Percentiles rank a stretch among this genome's conserved stretches.
These are phyloP conservation scores for Scleroderma bovista DNA, from an alignment of 768 basidiomycete genomes.

Conservation along the genomic window DNA sequence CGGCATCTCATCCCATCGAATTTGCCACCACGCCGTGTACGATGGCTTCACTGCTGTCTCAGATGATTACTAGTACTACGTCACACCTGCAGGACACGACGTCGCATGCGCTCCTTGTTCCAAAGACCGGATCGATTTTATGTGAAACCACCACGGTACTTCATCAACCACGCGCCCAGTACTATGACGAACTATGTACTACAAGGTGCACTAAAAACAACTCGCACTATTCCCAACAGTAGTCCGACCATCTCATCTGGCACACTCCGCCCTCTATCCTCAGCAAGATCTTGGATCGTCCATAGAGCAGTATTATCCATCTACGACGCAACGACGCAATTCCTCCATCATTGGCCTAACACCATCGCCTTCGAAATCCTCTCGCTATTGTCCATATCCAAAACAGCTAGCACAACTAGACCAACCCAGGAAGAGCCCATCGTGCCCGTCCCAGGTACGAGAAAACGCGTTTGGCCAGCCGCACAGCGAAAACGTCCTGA, in stretches of 20 bases:
- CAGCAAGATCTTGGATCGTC: conserved; percentile 18
- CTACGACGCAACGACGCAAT: conserved; percentile 6
- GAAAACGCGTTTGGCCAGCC: conserved; percentile 13
- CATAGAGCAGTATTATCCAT: conserved; percentile 11
- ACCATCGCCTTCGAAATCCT: conserved; percentile 7
- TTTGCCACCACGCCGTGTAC: too few species aligned
- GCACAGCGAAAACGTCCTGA: conserved; percentile 22
- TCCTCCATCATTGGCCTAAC: conserved; percentile 13
- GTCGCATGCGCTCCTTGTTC: too few species aligned
- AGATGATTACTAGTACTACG: conserved; percentile 32
- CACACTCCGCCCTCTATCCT: conserved; percentile 9
- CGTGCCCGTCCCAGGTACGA: conserved; percentile 9
- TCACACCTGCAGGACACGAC: conserved; percentile 24
- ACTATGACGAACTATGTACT: too few species aligned
- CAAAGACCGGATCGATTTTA: too few species aligned
- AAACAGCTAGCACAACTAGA: conserved; percentile 12
- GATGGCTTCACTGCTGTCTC: conserved; percentile 17
- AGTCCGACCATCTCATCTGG: conserved; percentile 2
- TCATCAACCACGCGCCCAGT: too few species aligned
- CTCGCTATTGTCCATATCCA: conserved; percentile 14
- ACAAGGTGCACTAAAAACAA: too few species aligned
- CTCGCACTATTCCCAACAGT: conserved; percentile 15
- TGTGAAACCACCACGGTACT: too few species aligned
- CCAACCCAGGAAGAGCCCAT: conserved; percentile 15
- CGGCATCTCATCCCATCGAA: too few species aligned